These are phyloP conservation scores for California macrophylla DNA, from an alignment of 441 rosid species.

Conservation along the genomic window DNA sequence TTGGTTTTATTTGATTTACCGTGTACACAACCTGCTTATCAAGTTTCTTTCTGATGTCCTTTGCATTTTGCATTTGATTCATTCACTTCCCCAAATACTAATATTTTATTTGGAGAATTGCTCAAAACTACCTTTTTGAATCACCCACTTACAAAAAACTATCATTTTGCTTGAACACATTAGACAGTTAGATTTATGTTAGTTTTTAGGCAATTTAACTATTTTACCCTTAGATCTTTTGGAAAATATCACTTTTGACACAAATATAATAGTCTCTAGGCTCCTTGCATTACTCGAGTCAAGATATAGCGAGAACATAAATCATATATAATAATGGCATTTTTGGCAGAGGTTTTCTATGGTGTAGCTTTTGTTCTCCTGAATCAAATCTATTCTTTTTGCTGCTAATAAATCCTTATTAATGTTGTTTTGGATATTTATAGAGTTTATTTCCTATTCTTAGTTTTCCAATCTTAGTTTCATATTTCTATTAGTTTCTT, in stretches of 20 bases:
- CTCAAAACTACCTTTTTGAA: no score
- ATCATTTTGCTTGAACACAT: no score
- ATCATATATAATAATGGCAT: background rate
- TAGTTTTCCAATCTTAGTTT: no score
- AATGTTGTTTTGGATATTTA: background rate
- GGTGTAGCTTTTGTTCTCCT: background rate
- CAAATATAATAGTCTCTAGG: background rate
- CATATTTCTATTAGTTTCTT: no score
- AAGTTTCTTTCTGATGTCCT: background rate
- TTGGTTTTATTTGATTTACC: background rate
- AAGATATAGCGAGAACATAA: conserved; percentile 7
- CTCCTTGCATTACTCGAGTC: background rate
- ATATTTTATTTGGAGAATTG: no score
- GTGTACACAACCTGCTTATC: conserved; percentile 5
- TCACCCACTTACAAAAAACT: no score
- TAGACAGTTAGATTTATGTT: no score
- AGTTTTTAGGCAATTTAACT: no score
- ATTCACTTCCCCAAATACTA: background rate
- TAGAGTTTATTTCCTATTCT: no score
- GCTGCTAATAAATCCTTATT: background rate
- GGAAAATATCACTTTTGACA: no score
- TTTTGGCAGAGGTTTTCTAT: background rate
- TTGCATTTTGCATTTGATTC: conserved; percentile 1
- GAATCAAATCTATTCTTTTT: background rate
- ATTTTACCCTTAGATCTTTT: no score